Evolutionary conservation across 805 yeast genomes (phyloP), one percentile per base, ranked within the genome.

Genomic region (Grigorovia transvaalensis): DNA sequence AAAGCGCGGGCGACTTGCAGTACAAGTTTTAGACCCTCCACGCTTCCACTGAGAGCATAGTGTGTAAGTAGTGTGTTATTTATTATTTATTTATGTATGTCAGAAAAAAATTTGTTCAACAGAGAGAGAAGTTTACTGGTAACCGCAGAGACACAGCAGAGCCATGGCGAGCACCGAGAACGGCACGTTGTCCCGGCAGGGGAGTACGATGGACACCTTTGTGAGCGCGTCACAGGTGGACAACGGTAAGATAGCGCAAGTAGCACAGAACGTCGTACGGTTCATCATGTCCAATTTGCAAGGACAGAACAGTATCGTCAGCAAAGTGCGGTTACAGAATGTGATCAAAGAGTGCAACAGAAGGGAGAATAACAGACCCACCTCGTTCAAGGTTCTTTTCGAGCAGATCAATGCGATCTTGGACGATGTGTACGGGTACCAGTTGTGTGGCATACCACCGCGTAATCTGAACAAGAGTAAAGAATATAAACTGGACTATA

Each of bases 1-100:
- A 76, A 50, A 66, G 76, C 38, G 63, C 70, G 42, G 83, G 81
- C 41, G 66, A 66, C 35, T 64, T 78, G 48, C 66, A 68, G 47
- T 78, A 78, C 50, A 45, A 41, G 23, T 46, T n/a, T 8, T 33
- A 13, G 38, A 5, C 3, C 9, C 15, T 5, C 3, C 38, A 8
- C 38, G 38, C 4, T 11, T 8, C 11, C 38, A n/a, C n/a, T n/a
- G n/a, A n/a, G n/a, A n/a, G n/a, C n/a, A n/a, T n/a, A n/a, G n/a
- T n/a, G n/a, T n/a, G n/a, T n/a, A n/a, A n/a, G n/a, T n/a, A n/a
- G n/a, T n/a, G n/a, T n/a, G n/a, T n/a, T n/a, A n/a, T n/a, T n/a
- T n/a, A n/a, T n/a, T n/a, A n/a, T n/a, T n/a, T n/a, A n/a, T n/a
- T n/a, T n/a, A n/a, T n/a, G n/a, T n/a, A n/a, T n/a, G n/a, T n/a